These are phyloP conservation scores for Verticillium isaacii DNA, from an alignment of 2,329 filamentous ascomycete genomes.

Conservation along the genomic window DNA sequence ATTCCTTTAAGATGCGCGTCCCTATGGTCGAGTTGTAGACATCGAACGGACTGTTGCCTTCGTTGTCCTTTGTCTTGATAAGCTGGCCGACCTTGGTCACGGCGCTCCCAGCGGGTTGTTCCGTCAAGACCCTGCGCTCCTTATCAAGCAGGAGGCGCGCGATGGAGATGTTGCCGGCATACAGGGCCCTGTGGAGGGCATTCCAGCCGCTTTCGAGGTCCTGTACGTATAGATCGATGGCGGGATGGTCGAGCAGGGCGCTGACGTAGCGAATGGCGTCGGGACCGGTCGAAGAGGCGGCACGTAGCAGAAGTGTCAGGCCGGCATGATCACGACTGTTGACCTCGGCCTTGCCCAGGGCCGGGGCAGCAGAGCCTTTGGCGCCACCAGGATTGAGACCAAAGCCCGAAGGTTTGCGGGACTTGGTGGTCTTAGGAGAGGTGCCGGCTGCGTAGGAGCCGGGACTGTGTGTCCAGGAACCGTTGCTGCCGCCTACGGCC, in stretches of 20 bases:
- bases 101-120: constrained; percentile 54
- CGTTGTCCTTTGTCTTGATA: constrained; percentile 92
- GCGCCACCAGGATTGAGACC: constrained; percentile 35
- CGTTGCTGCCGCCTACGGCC: constrained; percentile 26
- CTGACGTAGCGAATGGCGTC: constrained; percentile 71
- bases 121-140: constrained; percentile 61
- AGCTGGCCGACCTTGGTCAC: constrained; percentile 64
- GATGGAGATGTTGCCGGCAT: constrained; percentile 82
- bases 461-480: neutral
- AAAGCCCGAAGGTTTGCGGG: constrained; percentile 48
- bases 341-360: constrained; percentile 59
- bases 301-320: constrained; percentile 78
- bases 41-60: constrained; percentile 92
- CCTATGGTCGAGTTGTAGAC: constrained; percentile 85
- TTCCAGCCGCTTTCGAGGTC: constrained; percentile 96
- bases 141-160: constrained; percentile 77
- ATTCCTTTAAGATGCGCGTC: constrained; percentile 57
- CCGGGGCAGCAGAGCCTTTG: constrained; percentile 35
- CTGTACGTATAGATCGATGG: constrained; percentile 79
- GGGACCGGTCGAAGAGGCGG: constrained; percentile 68
- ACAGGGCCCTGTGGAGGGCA: constrained; percentile 83
- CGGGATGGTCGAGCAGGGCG: constrained; percentile 74
- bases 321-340: constrained; percentile 81
- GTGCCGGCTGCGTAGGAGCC: constrained; percentile 23
- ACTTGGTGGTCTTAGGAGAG: constrained; percentile 47